These are phyloP conservation scores for Epichloe hybrida DNA, from an alignment of 2,329 filamentous ascomycete genomes.

Conservation along the genomic window DNA sequence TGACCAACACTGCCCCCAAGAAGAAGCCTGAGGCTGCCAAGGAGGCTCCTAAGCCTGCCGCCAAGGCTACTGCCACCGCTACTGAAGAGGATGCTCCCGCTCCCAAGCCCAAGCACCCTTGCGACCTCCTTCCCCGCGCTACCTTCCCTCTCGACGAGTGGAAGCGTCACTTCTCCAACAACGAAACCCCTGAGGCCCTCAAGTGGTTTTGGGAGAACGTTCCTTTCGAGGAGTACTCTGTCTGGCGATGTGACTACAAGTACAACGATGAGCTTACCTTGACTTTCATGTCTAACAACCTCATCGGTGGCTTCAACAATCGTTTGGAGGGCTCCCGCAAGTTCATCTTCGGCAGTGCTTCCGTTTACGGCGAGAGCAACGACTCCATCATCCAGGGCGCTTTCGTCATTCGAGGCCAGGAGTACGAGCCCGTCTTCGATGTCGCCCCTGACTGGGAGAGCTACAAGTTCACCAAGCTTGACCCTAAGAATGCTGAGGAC, in stretches of 20 bases:
- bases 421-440: conserved; percentile 75
- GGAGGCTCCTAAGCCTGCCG: conserved; percentile 46
- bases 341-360: conserved; percentile 85
- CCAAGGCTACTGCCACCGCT: conserved; percentile 16
- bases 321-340: conserved; percentile 97
- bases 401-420: conserved; percentile 88
- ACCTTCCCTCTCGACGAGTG: conserved; percentile 84
- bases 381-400: conserved; percentile 85
- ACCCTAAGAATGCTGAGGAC: conserved; percentile 75
- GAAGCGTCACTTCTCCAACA: conserved; percentile 99
- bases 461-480: conserved; percentile 94
- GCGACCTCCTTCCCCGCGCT: conserved; percentile 69
- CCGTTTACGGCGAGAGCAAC: conserved; percentile 81
- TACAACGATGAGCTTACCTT: conserved; percentile 97
- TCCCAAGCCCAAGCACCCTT: conserved; percentile 93
- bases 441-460: conserved; percentile 96
- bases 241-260: conserved; percentile 95
- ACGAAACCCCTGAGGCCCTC: conserved; percentile 70
- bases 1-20: conserved; percentile 56
- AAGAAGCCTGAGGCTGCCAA: conserved; percentile 67
- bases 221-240: conserved; percentile 87
- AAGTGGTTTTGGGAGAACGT: conserved; percentile 98
- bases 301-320: conserved; percentile 94
- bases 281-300: conserved; percentile 98
- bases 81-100: conserved; percentile 32